Conservation (phyloP, 768 basidiomycete genomes). For the Antrodiella citrinella region DNA sequence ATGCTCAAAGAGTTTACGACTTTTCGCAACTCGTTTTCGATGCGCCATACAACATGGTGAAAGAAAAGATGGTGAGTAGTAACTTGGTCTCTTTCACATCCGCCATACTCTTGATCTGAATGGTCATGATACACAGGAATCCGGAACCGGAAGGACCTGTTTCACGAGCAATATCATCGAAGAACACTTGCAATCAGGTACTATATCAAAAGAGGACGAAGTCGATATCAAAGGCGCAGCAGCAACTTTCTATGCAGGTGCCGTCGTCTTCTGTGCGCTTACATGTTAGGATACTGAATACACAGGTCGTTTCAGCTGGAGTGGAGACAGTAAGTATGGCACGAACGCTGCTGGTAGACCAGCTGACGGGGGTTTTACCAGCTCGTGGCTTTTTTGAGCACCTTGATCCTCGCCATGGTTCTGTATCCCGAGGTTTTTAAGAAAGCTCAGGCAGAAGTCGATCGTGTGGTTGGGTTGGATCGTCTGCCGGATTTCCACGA, state of each 20-base stretch:
- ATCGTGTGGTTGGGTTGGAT: constrained; percentile 30
- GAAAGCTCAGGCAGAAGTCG: constrained; percentile 36
- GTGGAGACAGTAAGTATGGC: constrained; percentile 14
- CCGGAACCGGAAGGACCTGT: constrained; percentile 13
- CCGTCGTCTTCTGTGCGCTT: background rate
- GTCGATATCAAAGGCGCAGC: constrained; percentile 16
- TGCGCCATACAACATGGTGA: background rate
- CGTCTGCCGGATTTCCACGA: constrained; percentile 34
- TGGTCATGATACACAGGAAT: constrained; percentile 7
- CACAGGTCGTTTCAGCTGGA: constrained; percentile 10
- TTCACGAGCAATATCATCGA: constrained; percentile 13
- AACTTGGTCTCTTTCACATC: background rate
- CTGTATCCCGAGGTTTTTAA: constrained; percentile 30
- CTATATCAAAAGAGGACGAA: constrained; percentile 11
- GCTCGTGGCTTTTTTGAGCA: constrained; percentile 32
- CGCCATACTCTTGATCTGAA: background rate
- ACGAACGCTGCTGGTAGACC: background rate
- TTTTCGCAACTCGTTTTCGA: background rate
- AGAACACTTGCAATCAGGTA: constrained; percentile 3
- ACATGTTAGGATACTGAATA: background rate
- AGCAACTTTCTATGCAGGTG: constrained; percentile 17
- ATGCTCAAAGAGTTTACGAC: constrained; percentile 1
- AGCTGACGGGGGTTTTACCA: constrained; percentile 10
- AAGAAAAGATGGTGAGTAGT: background rate
- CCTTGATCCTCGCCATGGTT: constrained; percentile 33